These are phyloP conservation scores for Cladophialophora bantiana DNA, from an alignment of 2,329 filamentous ascomycete species.

Conservation along the genomic window DNA sequence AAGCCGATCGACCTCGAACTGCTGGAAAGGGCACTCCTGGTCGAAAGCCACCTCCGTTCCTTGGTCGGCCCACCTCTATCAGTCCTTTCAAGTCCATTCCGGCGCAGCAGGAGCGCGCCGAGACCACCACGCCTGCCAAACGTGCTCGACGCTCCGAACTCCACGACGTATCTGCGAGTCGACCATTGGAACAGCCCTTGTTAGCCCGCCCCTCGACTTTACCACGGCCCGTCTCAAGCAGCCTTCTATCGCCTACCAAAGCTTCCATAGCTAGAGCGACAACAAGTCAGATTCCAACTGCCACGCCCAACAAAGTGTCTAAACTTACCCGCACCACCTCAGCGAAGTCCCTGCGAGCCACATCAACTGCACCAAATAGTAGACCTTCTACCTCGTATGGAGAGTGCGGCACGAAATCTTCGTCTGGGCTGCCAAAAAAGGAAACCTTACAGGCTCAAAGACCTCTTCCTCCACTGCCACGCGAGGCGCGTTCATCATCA, in stretches of 20 bases:
- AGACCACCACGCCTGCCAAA: conserved; percentile 64
- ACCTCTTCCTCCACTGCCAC: conserved; percentile 30
- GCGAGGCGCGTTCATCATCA: conserved; percentile 5
- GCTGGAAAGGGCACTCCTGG: conserved; percentile 50
- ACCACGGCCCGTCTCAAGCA: conserved; percentile 60
- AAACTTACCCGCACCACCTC: conserved; percentile 57
- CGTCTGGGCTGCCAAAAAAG: not conserved
- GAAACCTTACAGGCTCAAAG: not conserved
- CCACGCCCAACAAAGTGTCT: conserved; percentile 56
- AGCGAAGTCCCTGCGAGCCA: conserved; percentile 62
- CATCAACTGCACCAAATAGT: conserved; percentile 42
- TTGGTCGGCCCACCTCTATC: conserved; percentile 36
- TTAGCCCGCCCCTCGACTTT: conserved; percentile 43
- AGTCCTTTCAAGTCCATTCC: conserved; percentile 45
- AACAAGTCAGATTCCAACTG: conserved; percentile 62
- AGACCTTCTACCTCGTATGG: conserved; percentile 41
- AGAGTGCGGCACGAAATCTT: conserved; percentile 1
- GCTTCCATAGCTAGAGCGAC: conserved; percentile 70
- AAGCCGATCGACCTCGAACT: conserved; percentile 53
- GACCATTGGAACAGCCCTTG: conserved; percentile 44
- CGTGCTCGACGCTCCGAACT: conserved; percentile 71
- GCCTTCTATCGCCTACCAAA: conserved; percentile 79
- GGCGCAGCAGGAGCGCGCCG: conserved; percentile 42
- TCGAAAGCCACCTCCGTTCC: conserved; percentile 44
- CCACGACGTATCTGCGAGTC: conserved; percentile 73